Evolutionary conservation across 345 rosid species (phyloP).

Genomic region (Microthlaspi erraticum): DNA sequence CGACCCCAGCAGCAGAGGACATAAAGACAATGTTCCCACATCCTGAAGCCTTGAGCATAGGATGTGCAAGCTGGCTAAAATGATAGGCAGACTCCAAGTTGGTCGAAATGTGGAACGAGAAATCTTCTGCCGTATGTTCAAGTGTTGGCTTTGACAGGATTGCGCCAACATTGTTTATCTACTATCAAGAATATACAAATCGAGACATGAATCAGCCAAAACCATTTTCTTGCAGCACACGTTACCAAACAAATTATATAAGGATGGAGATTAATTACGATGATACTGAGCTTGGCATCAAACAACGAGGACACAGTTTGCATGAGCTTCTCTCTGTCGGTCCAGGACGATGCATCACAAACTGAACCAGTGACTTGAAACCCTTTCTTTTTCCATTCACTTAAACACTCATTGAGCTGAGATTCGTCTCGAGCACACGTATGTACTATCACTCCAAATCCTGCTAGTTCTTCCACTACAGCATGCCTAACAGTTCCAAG

Average conservation of each 20-base stretch:
- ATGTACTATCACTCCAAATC: too few relatives aligned
- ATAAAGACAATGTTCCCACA: conserved; percentile 21
- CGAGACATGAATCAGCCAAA: neutral
- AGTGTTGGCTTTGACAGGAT: neutral
- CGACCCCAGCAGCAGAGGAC: conserved; percentile 2
- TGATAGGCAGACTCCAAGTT: conserved; percentile 14
- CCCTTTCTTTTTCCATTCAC: too few relatives aligned
- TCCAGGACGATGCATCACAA: too few relatives aligned
- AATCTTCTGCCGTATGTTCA: conserved; percentile 7
- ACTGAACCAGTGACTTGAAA: too few relatives aligned
- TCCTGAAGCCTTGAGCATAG: conserved; percentile 6
- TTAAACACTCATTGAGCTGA: too few relatives aligned
- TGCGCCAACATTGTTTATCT: conserved; percentile 16
- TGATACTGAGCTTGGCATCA: too few relatives aligned
- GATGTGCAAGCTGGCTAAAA: conserved; percentile 12
- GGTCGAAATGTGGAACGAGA: neutral
- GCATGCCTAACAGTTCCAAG: too few relatives aligned
- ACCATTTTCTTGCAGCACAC: too few relatives aligned
- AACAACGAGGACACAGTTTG: too few relatives aligned
- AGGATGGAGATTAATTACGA: neutral
- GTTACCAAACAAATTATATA: neutral
- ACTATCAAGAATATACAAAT: neutral
- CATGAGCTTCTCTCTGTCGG: too few relatives aligned
- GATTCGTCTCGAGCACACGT: too few relatives aligned
- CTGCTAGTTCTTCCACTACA: too few relatives aligned